Percentiles rank a stretch among this genome's conserved stretches.
Conservation (phyloP, 139 green algal genomes). For the Micractinium sp. region DNA sequence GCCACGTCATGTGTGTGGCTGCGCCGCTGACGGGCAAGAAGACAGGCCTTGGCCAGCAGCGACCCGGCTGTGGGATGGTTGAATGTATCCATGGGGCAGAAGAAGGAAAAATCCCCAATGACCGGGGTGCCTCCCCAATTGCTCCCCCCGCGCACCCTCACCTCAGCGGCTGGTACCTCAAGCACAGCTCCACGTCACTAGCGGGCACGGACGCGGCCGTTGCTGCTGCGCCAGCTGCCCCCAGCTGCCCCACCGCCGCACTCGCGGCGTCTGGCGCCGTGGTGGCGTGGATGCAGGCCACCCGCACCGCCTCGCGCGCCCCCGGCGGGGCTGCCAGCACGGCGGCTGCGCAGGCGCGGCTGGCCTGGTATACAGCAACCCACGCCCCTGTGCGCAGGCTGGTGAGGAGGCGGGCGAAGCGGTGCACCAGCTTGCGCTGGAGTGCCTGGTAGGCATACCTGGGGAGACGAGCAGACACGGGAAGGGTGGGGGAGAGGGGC, state of each 20-base stretch:
- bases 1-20: too few relatives aligned
- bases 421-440: neutral
- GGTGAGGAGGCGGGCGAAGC: too few relatives aligned
- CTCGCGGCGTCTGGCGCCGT: neutral
- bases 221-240: neutral
- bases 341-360: neutral
- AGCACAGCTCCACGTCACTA: too few relatives aligned
- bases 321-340: neutral
- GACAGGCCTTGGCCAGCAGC: too few relatives aligned
- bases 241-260: neutral
- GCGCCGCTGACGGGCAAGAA: too few relatives aligned
- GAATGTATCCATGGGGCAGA: too few relatives aligned
- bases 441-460: neutral
- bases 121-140: too few relatives aligned
- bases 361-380: neutral
- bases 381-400: neutral
- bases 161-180: slow-evolving; percentile 1
- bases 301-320: neutral
- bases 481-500: neutral
- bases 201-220: too few relatives aligned
- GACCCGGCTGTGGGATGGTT: too few relatives aligned
- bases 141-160: too few relatives aligned
- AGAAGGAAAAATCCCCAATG: too few relatives aligned
- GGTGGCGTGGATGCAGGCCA: neutral
- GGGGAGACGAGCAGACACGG: neutral